Percentiles rank a stretch among this genome's conserved stretches.
Conservation (phyloP, 208 protist species). For the Ichthyophonus hoferi region DNA sequence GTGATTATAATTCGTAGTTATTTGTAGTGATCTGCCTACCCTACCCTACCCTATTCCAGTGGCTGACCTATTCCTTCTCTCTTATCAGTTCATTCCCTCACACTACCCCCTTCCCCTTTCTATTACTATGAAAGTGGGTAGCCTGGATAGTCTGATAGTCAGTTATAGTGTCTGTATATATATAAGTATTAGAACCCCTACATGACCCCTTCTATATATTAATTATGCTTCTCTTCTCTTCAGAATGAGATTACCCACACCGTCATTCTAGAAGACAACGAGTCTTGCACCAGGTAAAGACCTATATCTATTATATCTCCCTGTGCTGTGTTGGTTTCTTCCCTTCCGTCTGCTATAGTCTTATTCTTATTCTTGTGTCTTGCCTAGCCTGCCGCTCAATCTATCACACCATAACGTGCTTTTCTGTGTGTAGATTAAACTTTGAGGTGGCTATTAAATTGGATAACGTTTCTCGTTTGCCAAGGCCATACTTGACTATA, state of each 20-base stretch:
- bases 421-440: too few relatives aligned
- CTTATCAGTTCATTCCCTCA: background rate
- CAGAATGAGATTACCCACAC: constrained; percentile 49
- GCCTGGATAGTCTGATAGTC: background rate
- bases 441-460: too few relatives aligned
- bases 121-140: background rate
- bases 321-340: too few relatives aligned
- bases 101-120: background rate
- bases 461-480: too few relatives aligned
- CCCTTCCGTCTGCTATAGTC: too few relatives aligned
- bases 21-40: too few relatives aligned
- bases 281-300: constrained; percentile 72
- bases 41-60: background rate
- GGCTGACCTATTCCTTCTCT: background rate
- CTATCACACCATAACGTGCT: too few relatives aligned
- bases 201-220: background rate
- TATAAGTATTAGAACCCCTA: background rate
- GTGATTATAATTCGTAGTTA: too few relatives aligned
- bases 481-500: too few relatives aligned
- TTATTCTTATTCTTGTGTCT: too few relatives aligned
- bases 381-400: too few relatives aligned
- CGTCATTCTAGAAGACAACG: constrained; percentile 64
- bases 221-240: background rate
- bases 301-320: too few relatives aligned
- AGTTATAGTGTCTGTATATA: background rate